These are phyloP conservation scores for Jamesozyma rosinii DNA, from an alignment of 805 yeast species.

Conservation along the genomic window DNA sequence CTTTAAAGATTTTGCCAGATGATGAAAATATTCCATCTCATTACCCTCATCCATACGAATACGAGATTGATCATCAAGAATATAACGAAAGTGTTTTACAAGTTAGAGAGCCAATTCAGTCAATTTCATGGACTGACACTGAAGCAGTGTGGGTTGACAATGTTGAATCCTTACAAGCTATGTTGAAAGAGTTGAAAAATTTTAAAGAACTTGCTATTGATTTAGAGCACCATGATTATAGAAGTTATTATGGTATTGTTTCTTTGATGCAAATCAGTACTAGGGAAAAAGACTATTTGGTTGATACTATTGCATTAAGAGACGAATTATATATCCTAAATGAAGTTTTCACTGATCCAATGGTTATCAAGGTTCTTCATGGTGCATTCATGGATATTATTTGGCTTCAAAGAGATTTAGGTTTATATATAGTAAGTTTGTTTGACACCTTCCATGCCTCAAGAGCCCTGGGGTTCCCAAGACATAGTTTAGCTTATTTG, in stretches of 20 bases:
- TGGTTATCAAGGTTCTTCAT: conserved; percentile 78
- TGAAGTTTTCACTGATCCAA: conserved; percentile 70
- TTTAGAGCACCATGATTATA: conserved; percentile 88
- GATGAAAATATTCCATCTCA: conserved; percentile 43
- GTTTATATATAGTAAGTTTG: conserved; percentile 76
- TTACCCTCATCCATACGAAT: conserved; percentile 71
- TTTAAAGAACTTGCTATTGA: conserved; percentile 77
- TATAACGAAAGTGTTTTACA: conserved; percentile 55
- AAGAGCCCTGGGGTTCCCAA: conserved; percentile 65
- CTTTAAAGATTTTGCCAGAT: conserved; percentile 33
- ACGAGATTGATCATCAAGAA: conserved; percentile 60
- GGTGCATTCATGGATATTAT: conserved; percentile 96
- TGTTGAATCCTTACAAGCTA: conserved; percentile 38
- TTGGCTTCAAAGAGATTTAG: conserved; percentile 94
- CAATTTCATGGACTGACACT: conserved; percentile 56
- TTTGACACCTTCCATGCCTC: conserved; percentile 94
- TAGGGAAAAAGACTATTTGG: conserved; percentile 70
- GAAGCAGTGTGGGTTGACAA: conserved; percentile 67
- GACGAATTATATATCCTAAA: conserved; percentile 63
- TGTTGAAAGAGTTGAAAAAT: conserved; percentile 45
- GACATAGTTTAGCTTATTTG: conserved; percentile 74
- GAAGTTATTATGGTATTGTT: conserved; percentile 84
- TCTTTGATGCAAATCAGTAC: conserved; percentile 89
- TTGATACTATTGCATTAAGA: conserved; percentile 75
- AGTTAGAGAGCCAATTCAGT: conserved; percentile 39